Evolutionary conservation across 179 eudicot genomes (phyloP).

Genomic region (Monotropa hypopitys): DNA sequence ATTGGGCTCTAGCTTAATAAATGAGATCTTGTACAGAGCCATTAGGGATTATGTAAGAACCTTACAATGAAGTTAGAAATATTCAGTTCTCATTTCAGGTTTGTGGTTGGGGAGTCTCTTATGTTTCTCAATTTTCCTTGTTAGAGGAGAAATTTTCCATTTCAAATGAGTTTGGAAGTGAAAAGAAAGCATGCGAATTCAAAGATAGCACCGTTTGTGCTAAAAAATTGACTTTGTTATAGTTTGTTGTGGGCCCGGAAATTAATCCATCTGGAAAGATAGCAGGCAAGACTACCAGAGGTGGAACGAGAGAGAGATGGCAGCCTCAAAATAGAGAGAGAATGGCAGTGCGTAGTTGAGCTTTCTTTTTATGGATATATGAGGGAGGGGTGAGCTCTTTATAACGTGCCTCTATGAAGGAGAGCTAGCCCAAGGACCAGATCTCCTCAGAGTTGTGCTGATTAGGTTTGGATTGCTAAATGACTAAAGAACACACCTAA

Average conservation of each 20-base stretch:
- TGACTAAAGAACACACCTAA: neutral
- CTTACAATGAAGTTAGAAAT: neutral
- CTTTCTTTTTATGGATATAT: neutral
- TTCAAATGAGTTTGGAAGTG: constrained; percentile 1
- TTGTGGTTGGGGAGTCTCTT: neutral
- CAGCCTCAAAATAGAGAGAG: neutral
- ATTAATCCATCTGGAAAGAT: neutral
- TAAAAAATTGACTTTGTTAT: neutral
- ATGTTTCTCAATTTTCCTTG: neutral
- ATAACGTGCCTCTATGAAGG: neutral
- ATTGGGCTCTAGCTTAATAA: neutral
- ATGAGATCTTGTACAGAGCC: neutral
- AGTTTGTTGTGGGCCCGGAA: neutral
- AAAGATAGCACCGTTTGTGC: neutral
- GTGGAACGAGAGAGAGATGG: neutral
- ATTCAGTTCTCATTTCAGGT: neutral
- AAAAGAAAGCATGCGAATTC: neutral
- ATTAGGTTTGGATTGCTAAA: neutral
- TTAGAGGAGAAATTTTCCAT: neutral
- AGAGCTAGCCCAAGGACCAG: neutral
- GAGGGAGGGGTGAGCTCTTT: neutral
- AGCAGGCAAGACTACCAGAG: neutral
- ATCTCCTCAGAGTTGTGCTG: neutral
- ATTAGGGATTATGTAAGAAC: neutral
- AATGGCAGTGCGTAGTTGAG: neutral